phyloP scores from a whole-genome alignment of 1,139 yeast species.

The Debaryomyces udenii region DNA sequence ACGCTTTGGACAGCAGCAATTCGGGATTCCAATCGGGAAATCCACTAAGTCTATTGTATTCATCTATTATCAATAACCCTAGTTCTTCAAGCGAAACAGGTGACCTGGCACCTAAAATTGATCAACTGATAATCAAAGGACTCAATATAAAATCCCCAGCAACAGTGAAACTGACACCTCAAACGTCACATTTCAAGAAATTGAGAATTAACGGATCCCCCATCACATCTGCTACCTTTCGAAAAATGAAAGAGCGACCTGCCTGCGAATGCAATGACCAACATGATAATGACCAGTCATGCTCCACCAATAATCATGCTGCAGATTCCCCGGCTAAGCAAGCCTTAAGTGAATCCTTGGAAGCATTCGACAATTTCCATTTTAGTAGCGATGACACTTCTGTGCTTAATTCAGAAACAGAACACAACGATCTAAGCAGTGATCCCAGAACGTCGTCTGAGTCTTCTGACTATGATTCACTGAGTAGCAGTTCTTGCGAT shows the following conservation, averaged over 20 bases:
- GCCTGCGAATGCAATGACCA: conserved; percentile 16
- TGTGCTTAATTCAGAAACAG: conserved; percentile 28
- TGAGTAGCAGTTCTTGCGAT: conserved; percentile 17
- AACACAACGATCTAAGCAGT: conserved; percentile 18
- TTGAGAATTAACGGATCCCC: conserved; percentile 48
- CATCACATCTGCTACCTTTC: conserved; percentile 32
- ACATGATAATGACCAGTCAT: conserved; percentile 14
- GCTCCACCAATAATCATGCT: background rate
- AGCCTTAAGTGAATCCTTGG: conserved; percentile 15
- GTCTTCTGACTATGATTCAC: conserved; percentile 34
- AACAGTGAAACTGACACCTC: conserved; percentile 40
- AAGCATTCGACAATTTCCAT: conserved; percentile 14
- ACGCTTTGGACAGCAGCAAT: background rate
- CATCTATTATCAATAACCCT: conserved; percentile 3
- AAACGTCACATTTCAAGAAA: conserved; percentile 46
- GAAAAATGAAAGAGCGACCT: conserved; percentile 15
- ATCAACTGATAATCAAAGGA: background rate
- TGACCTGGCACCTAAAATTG: background rate
- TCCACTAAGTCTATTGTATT: conserved; percentile 27
- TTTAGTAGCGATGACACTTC: conserved; percentile 26
- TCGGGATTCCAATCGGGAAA: conserved; percentile 18
- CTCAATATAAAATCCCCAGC: conserved; percentile 39
- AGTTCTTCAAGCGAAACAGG: background rate
- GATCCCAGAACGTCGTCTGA: conserved; percentile 22
- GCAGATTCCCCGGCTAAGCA: conserved; percentile 14